Conservation (phyloP, 164 flowering plant genomes). For the Vitis amurensis region DNA sequence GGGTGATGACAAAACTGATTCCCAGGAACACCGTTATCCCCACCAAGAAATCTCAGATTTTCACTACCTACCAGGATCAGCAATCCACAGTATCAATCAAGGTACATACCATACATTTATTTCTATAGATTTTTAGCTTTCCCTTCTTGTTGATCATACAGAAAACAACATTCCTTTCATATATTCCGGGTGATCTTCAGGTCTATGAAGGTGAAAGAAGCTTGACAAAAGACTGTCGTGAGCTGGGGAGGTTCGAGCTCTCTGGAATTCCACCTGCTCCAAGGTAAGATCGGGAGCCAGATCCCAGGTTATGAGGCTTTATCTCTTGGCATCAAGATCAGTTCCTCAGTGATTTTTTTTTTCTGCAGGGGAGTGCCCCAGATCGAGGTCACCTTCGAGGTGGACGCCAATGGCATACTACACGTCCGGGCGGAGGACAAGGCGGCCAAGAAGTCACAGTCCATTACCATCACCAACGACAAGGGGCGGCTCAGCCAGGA, state of each 20-base stretch:
- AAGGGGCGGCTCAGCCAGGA: slow-evolving; percentile 57
- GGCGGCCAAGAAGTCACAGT: slow-evolving; percentile 38
- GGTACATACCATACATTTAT: slow-evolving; percentile 15
- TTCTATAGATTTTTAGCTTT: too few species aligned
- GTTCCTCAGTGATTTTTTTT: neutral
- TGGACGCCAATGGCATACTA: slow-evolving; percentile 57
- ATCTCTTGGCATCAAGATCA: too few species aligned
- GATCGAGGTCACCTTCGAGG: slow-evolving; percentile 62
- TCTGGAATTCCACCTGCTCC: slow-evolving; percentile 70
- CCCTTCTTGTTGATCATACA: too few species aligned
- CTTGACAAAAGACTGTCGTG: slow-evolving; percentile 56
- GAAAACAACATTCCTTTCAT: too few species aligned
- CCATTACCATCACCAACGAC: slow-evolving; percentile 50
- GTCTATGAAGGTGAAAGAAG: slow-evolving; percentile 64
- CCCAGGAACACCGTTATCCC: slow-evolving; percentile 61
- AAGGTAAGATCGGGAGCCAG: slow-evolving; percentile 28
- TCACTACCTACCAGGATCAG: slow-evolving; percentile 59
- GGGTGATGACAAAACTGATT: slow-evolving; percentile 61
- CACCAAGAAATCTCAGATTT: slow-evolving; percentile 59
- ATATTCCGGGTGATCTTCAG: slow-evolving; percentile 15
- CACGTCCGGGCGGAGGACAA: slow-evolving; percentile 62
- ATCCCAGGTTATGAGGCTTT: too few species aligned
- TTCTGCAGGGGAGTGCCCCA: slow-evolving; percentile 59
- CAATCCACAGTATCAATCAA: slow-evolving; percentile 51
- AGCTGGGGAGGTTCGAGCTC: slow-evolving; percentile 55